Conservation (phyloP, 2,329 filamentous ascomycete species). For the Fusarium piperis region DNA sequence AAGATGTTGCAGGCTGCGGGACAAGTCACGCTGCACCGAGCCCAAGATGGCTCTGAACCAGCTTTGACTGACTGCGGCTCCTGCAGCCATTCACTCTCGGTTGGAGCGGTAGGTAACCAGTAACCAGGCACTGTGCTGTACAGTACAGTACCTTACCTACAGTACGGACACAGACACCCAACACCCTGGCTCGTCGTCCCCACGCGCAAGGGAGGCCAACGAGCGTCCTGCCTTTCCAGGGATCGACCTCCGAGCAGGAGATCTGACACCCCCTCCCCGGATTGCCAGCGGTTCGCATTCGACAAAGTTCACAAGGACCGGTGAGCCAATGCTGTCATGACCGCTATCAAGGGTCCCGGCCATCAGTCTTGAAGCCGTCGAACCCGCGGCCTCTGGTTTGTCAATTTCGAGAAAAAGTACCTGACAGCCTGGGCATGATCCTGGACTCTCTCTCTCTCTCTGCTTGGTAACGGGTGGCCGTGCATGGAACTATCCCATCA, state of each 20-base stretch:
- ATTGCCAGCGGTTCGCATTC: slow-evolving; percentile 14
- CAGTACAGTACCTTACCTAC: background rate
- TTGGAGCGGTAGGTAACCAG: background rate
- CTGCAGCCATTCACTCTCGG: slow-evolving; percentile 9
- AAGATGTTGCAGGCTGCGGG: slow-evolving; percentile 34
- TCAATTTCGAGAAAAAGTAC: slow-evolving; percentile 12
- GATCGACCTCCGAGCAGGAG: slow-evolving; percentile 19
- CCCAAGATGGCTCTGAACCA: slow-evolving; percentile 7
- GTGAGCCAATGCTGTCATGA: slow-evolving; percentile 11
- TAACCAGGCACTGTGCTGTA: background rate
- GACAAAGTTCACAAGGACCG: slow-evolving; percentile 8
- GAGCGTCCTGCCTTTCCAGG: slow-evolving; percentile 29
- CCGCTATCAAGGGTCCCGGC: slow-evolving; percentile 3
- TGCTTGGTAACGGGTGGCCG: background rate
- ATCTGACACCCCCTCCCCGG: background rate
- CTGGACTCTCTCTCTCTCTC: background rate
- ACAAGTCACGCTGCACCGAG: slow-evolving; percentile 31
- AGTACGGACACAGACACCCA: background rate
- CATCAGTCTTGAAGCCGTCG: background rate
- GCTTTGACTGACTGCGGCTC: background rate
- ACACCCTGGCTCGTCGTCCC: slow-evolving; percentile 3
- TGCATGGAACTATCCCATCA: slow-evolving; percentile 20
- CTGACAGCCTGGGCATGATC: background rate
- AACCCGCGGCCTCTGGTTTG: background rate
- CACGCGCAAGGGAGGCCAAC: background rate